A percentile compares a stretch with the other conserved stretches of the same genome.
phyloP scores from a whole-genome alignment of 1,139 yeast species.

The Saccharomycopsis hybrid region DNA sequence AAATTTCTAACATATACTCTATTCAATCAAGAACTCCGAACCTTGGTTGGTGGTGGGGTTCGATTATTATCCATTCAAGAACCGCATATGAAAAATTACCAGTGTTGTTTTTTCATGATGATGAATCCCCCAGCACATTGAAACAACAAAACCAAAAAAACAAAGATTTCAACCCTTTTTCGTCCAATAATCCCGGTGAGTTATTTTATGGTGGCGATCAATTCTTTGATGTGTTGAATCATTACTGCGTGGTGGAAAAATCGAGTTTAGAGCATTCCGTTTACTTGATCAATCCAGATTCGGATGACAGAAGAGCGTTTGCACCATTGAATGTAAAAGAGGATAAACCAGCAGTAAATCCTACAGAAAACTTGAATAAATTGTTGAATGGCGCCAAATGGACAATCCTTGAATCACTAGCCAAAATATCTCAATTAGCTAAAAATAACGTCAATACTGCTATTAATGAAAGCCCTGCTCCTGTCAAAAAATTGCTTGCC shows the following conservation, averaged over 20 bases:
- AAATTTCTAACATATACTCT: conserved; percentile 60
- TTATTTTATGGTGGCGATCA: conserved; percentile 91
- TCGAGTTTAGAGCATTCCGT: conserved; percentile 70
- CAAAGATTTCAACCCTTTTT: conserved; percentile 71
- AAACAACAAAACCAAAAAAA: conserved; percentile 51
- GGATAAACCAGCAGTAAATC: conserved; percentile 24
- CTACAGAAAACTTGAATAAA: conserved; percentile 35
- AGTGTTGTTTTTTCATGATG: conserved; percentile 86
- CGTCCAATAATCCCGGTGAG: conserved; percentile 41
- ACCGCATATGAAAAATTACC: conserved; percentile 61
- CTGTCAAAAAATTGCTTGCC: conserved; percentile 55
- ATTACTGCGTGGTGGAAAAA: conserved; percentile 54
- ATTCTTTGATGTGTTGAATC: conserved; percentile 49
- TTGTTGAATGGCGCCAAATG: conserved; percentile 69
- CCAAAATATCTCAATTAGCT: conserved; percentile 70
- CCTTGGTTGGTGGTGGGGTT: conserved; percentile 89
- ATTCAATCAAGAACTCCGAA: conserved; percentile 81
- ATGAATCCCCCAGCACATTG: conserved; percentile 70
- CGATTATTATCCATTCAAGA: conserved; percentile 64
- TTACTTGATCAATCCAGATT: conserved; percentile 71
- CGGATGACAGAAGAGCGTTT: conserved; percentile 72
- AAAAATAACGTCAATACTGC: conserved; percentile 50
- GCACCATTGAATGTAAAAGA: conserved; percentile 47
- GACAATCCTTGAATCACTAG: conserved; percentile 79
- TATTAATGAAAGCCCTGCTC: conserved; percentile 60